Evolutionary conservation across 768 basidiomycete species (phyloP), one percentile per base, ranked within the genome.

Genomic region (Erythrobasidium yunnanense): DNA sequence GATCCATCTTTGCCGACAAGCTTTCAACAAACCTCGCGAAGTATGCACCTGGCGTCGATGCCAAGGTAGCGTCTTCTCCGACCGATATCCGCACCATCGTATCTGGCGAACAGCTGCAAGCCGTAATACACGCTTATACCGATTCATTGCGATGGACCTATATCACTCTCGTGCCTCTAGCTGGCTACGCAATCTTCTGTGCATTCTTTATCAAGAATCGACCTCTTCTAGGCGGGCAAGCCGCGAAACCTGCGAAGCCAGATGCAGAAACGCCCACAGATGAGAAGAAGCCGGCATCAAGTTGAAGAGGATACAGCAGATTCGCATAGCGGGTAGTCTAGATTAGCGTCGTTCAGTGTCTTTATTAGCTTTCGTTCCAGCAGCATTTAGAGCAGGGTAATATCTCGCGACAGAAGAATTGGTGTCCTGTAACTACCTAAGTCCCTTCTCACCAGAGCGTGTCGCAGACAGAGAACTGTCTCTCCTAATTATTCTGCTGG

Each of bases 1-100:
- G 77, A 8, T 70, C 73, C 0, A 71, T 76, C 5, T 76, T 78
- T 35, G 30, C 49, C 15, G 60, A 63, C 60, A 20, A 63, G 33
- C 30, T 63, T 11, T 7, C 20, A 11, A 2, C 60, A 32, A 63
- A 63, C 22, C 25, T 63, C 8, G 42, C 42, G 11, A 49, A 51
- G 25, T 46, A 23, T 22, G 60, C 60, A 15, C 60, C 60, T 13
- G 30, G 49, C 20, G 60, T 63, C 11, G 30, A 46, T 5, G 47
- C 45, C 4, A 35, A 23, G 15, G 60, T 51, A n/a, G 27, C 60
- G 8, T 29, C 47, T 15, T 63, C 60, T 2, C 60, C 60, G 2
- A 63, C 60, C 2, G 60, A 63, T n/a, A 27, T 63, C 33, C 60
- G 60, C 5, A 23, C 17, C 18, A 18, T 30, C 29, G 60, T 51